Conservation (phyloP, 805 yeast species). For the Middelhovenomyces tepae region DNA sequence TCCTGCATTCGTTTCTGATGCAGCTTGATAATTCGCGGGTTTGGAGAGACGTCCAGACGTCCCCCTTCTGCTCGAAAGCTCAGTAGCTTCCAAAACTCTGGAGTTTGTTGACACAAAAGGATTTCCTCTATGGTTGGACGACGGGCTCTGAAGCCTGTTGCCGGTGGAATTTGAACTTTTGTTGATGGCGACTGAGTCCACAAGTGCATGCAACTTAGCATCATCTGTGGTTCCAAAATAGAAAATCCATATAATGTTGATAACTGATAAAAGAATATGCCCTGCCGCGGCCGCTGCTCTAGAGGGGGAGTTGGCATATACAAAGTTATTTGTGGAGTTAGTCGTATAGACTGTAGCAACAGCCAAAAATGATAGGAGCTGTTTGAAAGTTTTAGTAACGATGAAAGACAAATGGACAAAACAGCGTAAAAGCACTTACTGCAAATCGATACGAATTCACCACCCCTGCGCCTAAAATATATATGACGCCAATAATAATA, state of each 20-base stretch:
- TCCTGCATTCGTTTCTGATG: slow-evolving; percentile 2
- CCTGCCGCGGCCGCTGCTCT: slow-evolving; percentile 90
- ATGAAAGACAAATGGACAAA: neutral
- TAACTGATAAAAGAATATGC: slow-evolving; percentile 68
- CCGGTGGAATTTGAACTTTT: neutral
- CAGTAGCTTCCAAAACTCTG: slow-evolving; percentile 1
- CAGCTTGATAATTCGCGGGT: no score
- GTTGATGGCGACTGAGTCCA: slow-evolving; percentile 69
- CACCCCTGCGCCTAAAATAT: slow-evolving; percentile 50
- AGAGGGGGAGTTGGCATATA: slow-evolving; percentile 57
- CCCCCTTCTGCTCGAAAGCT: no score
- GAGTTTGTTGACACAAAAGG: neutral
- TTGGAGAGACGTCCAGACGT: no score
- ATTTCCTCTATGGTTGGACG: no score
- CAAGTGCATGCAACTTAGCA: slow-evolving; percentile 75
- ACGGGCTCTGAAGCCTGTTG: neutral
- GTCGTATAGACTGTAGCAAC: slow-evolving; percentile 79
- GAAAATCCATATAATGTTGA: slow-evolving; percentile 76
- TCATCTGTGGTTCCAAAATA: slow-evolving; percentile 88
- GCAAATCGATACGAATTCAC: slow-evolving; percentile 56
- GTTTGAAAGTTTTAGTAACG: slow-evolving; percentile 10
- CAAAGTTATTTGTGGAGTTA: slow-evolving; percentile 70
- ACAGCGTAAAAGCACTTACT: slow-evolving; percentile 29
- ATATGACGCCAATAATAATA: slow-evolving; percentile 41
- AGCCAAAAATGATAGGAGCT: slow-evolving; percentile 48